Base-by-base conservation (phyloP, 495 filamentous ascomycete species). In the Penicillium argentinense region DNA sequence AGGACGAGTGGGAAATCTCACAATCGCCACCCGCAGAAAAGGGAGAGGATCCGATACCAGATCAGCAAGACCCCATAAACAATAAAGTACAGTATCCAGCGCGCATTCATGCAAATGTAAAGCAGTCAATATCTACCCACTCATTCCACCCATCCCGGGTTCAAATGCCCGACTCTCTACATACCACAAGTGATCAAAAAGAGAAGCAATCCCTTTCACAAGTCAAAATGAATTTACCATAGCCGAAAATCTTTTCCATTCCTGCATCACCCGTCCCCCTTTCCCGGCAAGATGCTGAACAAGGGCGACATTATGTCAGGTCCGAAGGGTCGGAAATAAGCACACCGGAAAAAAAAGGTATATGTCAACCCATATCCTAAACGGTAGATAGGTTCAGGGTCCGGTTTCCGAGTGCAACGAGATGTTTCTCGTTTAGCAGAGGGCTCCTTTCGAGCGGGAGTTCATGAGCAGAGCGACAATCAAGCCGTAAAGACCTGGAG, bases 381-480 rank as follows among this genome's bases (percentile, higher is more conserved):
- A 29, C 16, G 46, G 23, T 29, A 12, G 14, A 11, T 27, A n/a
- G 27, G 23, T 44, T 23, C 32, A 25, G 28, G 40, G 21, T 37
- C 26, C 33, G 37, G 19, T 23, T 49, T 47, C 49, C 45, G 40
- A 29, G 16, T 51, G 53, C 51, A 33, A 42, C 37, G 57, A 53
- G 29, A 30, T 21, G 28, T 14, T 37, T 28, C 39, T 47, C 43
- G 39, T 54, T 58, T 72, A 71, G 56, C 69, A 73, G 16, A 2
- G 12, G 46, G 52, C 60, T n/a, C n/a, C n/a, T 34, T 67, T 68
- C n/a, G 72, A 65, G 49, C 69, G 70, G 26, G 92, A 91, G 86
- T 97, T 98, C 93, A 98, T 97, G 58, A 98, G 85, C 57, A 98
- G 86, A 49, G 93, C 93, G 50, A 98, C 93, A 64, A 98, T 98